These are phyloP conservation scores for Maudiozyma saulgeensis DNA, from an alignment of 805 yeast genomes.

Conservation along the genomic window DNA sequence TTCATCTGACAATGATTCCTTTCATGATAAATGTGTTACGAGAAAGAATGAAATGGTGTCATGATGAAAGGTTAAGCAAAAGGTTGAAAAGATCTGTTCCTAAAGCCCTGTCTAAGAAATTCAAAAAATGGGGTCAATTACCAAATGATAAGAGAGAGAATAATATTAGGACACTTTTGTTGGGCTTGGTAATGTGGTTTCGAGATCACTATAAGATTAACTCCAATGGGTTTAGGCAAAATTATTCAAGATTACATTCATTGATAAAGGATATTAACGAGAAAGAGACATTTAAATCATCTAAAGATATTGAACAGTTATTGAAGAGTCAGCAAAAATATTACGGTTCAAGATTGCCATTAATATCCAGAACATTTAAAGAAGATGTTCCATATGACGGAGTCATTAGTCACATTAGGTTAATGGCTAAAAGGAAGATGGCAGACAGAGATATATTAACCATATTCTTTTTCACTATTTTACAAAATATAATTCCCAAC, in stretches of 20 bases:
- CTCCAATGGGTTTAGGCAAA: conserved; percentile 22
- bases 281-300: not conserved
- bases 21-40: conserved; percentile 10
- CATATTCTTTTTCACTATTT: conserved; percentile 16
- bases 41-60: conserved; percentile 8
- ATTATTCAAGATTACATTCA: conserved; percentile 9
- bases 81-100: conserved; percentile 19
- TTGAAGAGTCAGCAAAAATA: conserved; percentile 8
- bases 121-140: conserved; percentile 5
- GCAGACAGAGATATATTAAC: conserved; percentile 17
- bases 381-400: not conserved
- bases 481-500: conserved; percentile 10
- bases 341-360: conserved; percentile 15
- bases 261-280: conserved; percentile 1
- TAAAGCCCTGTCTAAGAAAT: conserved; percentile 15
- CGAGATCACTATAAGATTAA: conserved; percentile 18
- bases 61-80: conserved; percentile 14
- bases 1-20: conserved; percentile 16
- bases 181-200: conserved; percentile 22
- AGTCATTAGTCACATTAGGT: conserved; percentile 6
- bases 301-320: not conserved
- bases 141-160: not conserved
- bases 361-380: not conserved
- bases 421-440: conserved; percentile 17
- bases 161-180: conserved; percentile 11